Percentiles rank a stretch among this genome's conserved stretches.
Evolutionary conservation across 805 yeast species (phyloP).

Genomic region (Wickerhamiella allomyrinae): DNA sequence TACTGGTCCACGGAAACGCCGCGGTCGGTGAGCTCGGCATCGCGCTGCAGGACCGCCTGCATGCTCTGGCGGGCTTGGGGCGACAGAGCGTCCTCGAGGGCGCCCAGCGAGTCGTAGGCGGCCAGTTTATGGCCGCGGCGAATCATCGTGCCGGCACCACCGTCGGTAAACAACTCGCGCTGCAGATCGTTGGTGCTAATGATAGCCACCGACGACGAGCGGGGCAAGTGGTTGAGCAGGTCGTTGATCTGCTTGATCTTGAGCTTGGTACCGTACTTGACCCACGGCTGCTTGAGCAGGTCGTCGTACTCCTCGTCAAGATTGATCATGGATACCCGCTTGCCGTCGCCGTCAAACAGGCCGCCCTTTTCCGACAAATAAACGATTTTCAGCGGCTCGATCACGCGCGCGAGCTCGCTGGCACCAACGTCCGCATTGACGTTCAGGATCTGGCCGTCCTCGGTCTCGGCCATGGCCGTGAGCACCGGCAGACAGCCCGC

Average conservation of each 20-base stretch:
- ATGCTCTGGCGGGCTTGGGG: slow-evolving; percentile 42
- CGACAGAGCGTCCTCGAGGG: no score
- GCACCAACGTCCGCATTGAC: slow-evolving; percentile 99
- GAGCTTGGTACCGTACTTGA: slow-evolving; percentile 93
- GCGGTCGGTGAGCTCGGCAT: slow-evolving; percentile 58
- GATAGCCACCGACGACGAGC: slow-evolving; percentile 95
- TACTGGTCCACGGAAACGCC: slow-evolving; percentile 67
- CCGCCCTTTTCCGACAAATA: slow-evolving; percentile 97
- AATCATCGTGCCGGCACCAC: slow-evolving; percentile 97
- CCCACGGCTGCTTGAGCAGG: slow-evolving; percentile 90
- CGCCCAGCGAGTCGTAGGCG: slow-evolving; percentile 46
- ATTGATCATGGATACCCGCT: slow-evolving; percentile 77
- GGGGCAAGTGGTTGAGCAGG: slow-evolving; percentile 80
- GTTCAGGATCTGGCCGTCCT: slow-evolving; percentile 90
- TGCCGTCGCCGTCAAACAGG: slow-evolving; percentile 80
- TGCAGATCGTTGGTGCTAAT: slow-evolving; percentile 90
- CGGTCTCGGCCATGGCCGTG: slow-evolving; percentile 92
- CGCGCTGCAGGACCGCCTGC: slow-evolving; percentile 63
- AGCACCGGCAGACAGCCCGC: slow-evolving; percentile 95
- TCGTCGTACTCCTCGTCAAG: slow-evolving; percentile 92
- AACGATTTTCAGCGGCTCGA: slow-evolving; percentile 93
- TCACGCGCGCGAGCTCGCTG: slow-evolving; percentile 90
- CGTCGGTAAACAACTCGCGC: slow-evolving; percentile 93
- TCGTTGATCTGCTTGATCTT: slow-evolving; percentile 95
- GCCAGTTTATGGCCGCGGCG: slow-evolving; percentile 90